phyloP scores from a whole-genome alignment of 2,329 filamentous ascomycete genomes.

The Fusarium secorum region DNA sequence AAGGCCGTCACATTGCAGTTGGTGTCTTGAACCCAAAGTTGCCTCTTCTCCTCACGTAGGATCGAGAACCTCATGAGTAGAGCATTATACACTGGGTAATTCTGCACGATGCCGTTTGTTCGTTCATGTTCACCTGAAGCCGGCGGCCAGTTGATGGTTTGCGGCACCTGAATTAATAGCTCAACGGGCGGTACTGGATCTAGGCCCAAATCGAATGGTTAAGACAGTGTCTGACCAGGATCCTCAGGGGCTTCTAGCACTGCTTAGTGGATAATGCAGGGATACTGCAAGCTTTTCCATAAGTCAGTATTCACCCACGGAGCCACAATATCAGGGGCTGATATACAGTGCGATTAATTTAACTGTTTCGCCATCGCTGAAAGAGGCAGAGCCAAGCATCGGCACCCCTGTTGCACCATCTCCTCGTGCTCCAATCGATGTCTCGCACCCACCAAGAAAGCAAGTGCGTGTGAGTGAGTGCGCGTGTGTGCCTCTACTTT shows the following conservation, averaged over 20 bases:
- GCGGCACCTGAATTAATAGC: constrained; percentile 26
- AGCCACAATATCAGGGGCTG: constrained; percentile 31
- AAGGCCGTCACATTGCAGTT: background rate
- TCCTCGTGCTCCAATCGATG: constrained; percentile 35
- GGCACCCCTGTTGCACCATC: constrained; percentile 34
- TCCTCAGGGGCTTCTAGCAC: constrained; percentile 28
- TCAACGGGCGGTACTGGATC: background rate
- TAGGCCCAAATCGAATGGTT: background rate
- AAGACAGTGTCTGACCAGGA: constrained; percentile 21
- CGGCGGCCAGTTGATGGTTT: constrained; percentile 27
- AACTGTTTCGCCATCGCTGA: constrained; percentile 40
- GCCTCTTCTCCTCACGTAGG: background rate
- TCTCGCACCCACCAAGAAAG: constrained; percentile 29
- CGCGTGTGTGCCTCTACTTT: background rate
- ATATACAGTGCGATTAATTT: constrained; percentile 29
- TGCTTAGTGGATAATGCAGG: constrained; percentile 22
- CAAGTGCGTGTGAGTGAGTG: constrained; percentile 8
- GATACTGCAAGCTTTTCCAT: constrained; percentile 12
- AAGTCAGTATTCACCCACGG: background rate
- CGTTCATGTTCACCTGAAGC: constrained; percentile 39
- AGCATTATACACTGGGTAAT: background rate
- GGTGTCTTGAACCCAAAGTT: background rate
- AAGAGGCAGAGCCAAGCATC: constrained; percentile 29
- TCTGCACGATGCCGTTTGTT: constrained; percentile 11
- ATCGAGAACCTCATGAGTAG: background rate